These are phyloP conservation scores for Glonium stellatum DNA, from an alignment of 495 filamentous ascomycete genomes.

Conservation along the genomic window DNA sequence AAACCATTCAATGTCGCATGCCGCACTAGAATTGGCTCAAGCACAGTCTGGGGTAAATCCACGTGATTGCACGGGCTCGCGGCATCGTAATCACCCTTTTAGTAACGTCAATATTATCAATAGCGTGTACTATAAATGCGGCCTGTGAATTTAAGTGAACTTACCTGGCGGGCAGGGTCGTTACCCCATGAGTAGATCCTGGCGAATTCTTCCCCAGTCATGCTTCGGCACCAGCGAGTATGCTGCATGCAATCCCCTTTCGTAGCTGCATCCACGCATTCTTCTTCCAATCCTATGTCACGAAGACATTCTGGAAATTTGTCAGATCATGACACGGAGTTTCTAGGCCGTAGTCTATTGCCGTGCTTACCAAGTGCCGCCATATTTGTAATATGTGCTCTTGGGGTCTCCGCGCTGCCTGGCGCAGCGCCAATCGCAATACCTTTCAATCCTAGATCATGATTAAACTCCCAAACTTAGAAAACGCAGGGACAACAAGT, in stretches of 20 bases:
- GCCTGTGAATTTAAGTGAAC: too few relatives aligned
- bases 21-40: slow-evolving; percentile 42
- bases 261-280: slow-evolving; percentile 37
- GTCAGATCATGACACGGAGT: background rate
- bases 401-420: slow-evolving; percentile 46
- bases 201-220: slow-evolving; percentile 51
- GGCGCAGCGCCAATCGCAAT: slow-evolving; percentile 44
- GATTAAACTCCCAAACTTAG: too few relatives aligned
- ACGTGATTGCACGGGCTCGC: slow-evolving; percentile 40
- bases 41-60: slow-evolving; percentile 42
- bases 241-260: slow-evolving; percentile 41
- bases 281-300: slow-evolving; percentile 49
- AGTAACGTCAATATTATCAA: too few relatives aligned
- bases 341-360: background rate
- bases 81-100: slow-evolving; percentile 45
- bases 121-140: too few relatives aligned
- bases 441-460: slow-evolving; percentile 34
- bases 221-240: slow-evolving; percentile 47
- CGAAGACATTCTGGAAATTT: slow-evolving; percentile 45
- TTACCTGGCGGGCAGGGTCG: slow-evolving; percentile 35
- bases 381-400: slow-evolving; percentile 55
- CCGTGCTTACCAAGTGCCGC: slow-evolving; percentile 43
- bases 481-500: background rate
- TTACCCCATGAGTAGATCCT: slow-evolving; percentile 49
- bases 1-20: slow-evolving; percentile 38